A percentile compares a stretch with the other conserved stretches of the same genome.
Conservation (phyloP, 495 filamentous ascomycete species). For the Penicillium canariense region DNA sequence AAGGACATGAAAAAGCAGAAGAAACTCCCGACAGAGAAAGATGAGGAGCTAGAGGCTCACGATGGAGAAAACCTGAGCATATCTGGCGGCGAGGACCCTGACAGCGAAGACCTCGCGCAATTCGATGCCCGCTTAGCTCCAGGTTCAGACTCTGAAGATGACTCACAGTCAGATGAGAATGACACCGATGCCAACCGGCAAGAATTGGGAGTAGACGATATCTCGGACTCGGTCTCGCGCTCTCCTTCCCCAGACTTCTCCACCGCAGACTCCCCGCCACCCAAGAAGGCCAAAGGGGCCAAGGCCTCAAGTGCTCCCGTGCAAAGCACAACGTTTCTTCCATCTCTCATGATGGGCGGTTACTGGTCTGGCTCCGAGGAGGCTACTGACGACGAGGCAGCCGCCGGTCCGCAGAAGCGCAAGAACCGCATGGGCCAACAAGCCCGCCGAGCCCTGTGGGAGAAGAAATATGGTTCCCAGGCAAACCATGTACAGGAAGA, state of each 20-base stretch:
- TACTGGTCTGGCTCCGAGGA: constrained; percentile 91
- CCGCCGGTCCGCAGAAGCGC: constrained; percentile 37
- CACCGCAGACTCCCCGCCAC: constrained; percentile 32
- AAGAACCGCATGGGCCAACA: constrained; percentile 92
- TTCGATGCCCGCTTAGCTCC: constrained; percentile 57
- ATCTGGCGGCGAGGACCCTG: constrained; percentile 35
- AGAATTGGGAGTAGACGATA: constrained; percentile 13
- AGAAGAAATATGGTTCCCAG: constrained; percentile 80
- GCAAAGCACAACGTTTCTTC: constrained; percentile 77
- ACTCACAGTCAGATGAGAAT: constrained; percentile 39
- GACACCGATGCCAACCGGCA: constrained; percentile 2
- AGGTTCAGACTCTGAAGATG: constrained; percentile 48
- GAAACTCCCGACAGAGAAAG: constrained; percentile 1
- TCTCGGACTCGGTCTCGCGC: constrained; percentile 34
- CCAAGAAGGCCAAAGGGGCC: constrained; percentile 43
- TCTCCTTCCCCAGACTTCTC: constrained; percentile 39
- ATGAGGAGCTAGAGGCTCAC: constrained; percentile 20
- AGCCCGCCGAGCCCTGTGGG: constrained; percentile 80
- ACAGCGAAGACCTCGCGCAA: constrained; percentile 40
- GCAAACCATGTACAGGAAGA: constrained; percentile 68
- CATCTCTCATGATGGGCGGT: constrained; percentile 77
- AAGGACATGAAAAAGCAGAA: constrained; percentile 3
- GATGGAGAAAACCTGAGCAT: constrained; percentile 22
- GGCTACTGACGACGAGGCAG: constrained; percentile 39
- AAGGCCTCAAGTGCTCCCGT: constrained; percentile 33